A percentile compares a stretch with the other conserved stretches of the same genome.
Evolutionary conservation across 176 grass and related monocot species (phyloP).

Genomic region (Bothriochloa decipiens): DNA sequence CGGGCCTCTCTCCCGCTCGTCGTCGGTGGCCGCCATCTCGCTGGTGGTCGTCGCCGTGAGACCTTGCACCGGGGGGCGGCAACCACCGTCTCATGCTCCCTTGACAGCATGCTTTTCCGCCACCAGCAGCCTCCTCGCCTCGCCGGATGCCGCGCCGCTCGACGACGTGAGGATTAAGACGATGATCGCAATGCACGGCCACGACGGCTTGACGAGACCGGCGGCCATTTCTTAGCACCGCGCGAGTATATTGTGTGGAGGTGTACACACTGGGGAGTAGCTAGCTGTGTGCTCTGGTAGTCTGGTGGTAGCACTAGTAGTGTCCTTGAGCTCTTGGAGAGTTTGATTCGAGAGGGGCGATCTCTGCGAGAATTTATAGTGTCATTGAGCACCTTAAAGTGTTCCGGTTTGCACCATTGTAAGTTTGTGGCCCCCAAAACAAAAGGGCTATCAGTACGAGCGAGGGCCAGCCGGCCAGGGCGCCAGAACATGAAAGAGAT

Average conservation of each 20-base stretch:
- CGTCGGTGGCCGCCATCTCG: slow-evolving; percentile 28
- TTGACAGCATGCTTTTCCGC: neutral
- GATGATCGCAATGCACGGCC: slow-evolving; percentile 39
- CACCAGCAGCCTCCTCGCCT: slow-evolving; percentile 39
- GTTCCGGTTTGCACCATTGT: too few species aligned
- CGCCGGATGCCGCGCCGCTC: neutral
- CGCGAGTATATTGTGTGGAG: neutral
- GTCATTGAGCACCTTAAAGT: too few species aligned
- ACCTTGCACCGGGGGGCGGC: neutral
- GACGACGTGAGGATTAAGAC: neutral
- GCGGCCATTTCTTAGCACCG: slow-evolving; percentile 39
- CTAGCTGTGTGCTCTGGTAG: neutral
- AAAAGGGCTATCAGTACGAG: too few species aligned
- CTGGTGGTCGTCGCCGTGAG: neutral
- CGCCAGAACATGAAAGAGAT: too few species aligned
- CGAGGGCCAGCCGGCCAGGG: too few species aligned
- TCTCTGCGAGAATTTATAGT: neutral
- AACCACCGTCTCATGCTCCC: slow-evolving; percentile 5
- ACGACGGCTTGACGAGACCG: slow-evolving; percentile 18
- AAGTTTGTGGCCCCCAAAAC: too few species aligned
- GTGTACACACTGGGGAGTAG: neutral
- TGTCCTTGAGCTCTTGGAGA: slow-evolving; percentile 5
- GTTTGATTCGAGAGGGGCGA: slow-evolving; percentile 16
- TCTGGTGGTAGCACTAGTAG: neutral
- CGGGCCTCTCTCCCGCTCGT: slow-evolving; percentile 57